Base-by-base conservation (phyloP, 192 early-diverging fungal species). In the Phycomyces nitens region DNA sequence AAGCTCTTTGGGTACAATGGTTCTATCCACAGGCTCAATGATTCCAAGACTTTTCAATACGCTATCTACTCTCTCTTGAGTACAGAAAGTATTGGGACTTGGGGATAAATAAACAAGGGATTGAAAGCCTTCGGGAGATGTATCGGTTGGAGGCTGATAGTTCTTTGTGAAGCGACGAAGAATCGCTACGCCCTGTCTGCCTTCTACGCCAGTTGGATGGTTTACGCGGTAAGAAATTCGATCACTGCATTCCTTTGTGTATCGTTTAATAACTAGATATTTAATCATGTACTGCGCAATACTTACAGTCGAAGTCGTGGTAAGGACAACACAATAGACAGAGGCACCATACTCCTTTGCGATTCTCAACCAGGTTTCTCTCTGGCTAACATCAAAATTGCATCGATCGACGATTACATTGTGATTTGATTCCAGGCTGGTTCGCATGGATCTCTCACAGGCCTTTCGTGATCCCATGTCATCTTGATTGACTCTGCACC, bases 351-450 rank as follows among this genome's bases (percentile, higher is more conserved):
- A 72, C n/a, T 84, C 68, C 27, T 79, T 66, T 29, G 88, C 89
- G 51, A 90, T 75, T 43, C 78, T 77, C 27, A 90, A 70, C 88
- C 88, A 92, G 56, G 80, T 80, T 68, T 84, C 84, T 56, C 89
- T 82, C 71, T 92, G 89, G 60, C 77, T 71, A 51, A 78, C 73
- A 66, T 92, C 85, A 81, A 92, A 92, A 76, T 92, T 92, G 74
- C 87, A 86, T 26, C 89, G 84, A 69, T 92, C 89, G 15, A 92
- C 78, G 62, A 92, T 75, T 10, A 89, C 86, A 67, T 83, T 88
- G 57, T 86, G 80, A 51, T 82, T 73, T 39, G 83, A 67, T 58
- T 80, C 68, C 24, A 81, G 67, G 63, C 56, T 61, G 53, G 78
- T 66, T 26, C 67, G 71, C 44, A 50, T 50, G 18, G 53, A 26